phyloP scores from a whole-genome alignment of 2,329 filamentous ascomycete species.

The Colletotrichum viniferum region DNA sequence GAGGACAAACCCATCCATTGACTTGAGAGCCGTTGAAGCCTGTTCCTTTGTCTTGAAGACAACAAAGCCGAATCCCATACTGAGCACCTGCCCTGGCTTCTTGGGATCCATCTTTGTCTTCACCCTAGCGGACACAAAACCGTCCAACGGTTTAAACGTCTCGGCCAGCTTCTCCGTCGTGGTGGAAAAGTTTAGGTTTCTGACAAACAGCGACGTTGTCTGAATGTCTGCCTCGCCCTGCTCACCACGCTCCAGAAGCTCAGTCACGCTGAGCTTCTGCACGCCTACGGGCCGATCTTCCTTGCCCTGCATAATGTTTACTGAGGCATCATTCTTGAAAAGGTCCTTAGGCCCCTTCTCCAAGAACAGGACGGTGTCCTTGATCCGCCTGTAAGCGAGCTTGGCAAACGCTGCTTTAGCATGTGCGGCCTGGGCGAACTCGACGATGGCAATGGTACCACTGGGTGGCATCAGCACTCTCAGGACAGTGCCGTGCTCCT shows the following conservation, averaged over 20 bases:
- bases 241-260: slow-evolving; percentile 67
- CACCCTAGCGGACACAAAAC: slow-evolving; percentile 87
- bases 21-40: slow-evolving; percentile 77
- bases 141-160: slow-evolving; percentile 80
- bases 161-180: slow-evolving; percentile 77
- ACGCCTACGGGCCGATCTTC: slow-evolving; percentile 45
- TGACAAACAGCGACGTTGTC: slow-evolving; percentile 86
- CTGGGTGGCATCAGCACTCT: slow-evolving; percentile 90
- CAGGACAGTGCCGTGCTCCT: slow-evolving; percentile 82
- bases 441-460: slow-evolving; percentile 91
- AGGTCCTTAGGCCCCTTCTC: slow-evolving; percentile 91
- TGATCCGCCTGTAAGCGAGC: slow-evolving; percentile 87
- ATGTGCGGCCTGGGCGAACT: slow-evolving; percentile 80
- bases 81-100: slow-evolving; percentile 83
- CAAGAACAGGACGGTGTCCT: slow-evolving; percentile 88
- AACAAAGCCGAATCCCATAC: slow-evolving; percentile 97
- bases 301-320: slow-evolving; percentile 29
- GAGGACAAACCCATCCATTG: slow-evolving; percentile 90
- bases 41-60: slow-evolving; percentile 82
- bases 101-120: slow-evolving; percentile 96
- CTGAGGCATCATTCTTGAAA: slow-evolving; percentile 51
- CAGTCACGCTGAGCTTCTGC: slow-evolving; percentile 70
- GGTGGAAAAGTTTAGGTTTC: slow-evolving; percentile 92
- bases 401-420: slow-evolving; percentile 84
- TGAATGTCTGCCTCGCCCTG: slow-evolving; percentile 61